Evolutionary conservation across 768 basidiomycete species (phyloP).

Genomic region (Crassisporium funariophilum): DNA sequence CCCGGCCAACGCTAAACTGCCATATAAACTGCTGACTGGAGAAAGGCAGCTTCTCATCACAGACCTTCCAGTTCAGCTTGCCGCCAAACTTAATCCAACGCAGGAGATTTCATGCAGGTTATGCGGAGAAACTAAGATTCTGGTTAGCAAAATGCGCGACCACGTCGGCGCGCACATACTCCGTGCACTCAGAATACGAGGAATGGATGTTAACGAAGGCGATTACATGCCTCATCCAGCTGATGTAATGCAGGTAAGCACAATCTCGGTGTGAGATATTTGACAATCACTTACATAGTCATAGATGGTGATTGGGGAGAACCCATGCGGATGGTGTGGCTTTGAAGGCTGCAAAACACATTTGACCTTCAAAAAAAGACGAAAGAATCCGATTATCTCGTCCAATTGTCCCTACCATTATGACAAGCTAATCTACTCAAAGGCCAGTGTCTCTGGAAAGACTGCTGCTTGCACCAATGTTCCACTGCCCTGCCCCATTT

Average conservation of each 20-base stretch:
- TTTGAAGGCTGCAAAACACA: slow-evolving; percentile 1
- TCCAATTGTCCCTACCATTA: neutral
- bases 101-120: neutral
- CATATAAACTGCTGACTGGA: too few species aligned
- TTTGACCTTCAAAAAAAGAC: neutral
- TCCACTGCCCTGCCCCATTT: neutral
- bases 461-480: neutral
- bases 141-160: slow-evolving; percentile 13
- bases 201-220: neutral
- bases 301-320: slow-evolving; percentile 1
- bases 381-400: too few species aligned
- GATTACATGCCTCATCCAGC: too few species aligned
- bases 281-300: neutral
- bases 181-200: neutral
- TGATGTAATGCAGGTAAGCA: too few species aligned
- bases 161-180: slow-evolving; percentile 20
- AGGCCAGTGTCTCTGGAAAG: neutral
- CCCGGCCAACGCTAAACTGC: too few species aligned
- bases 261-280: neutral
- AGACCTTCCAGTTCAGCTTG: too few species aligned
- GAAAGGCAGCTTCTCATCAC: too few species aligned
- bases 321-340: slow-evolving; percentile 16
- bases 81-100: slow-evolving; percentile 1
- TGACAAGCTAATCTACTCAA: neutral
- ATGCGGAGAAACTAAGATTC: neutral